These are phyloP conservation scores for Omphalotus guepiniiformis DNA, from an alignment of 768 basidiomycete species.

Conservation along the genomic window DNA sequence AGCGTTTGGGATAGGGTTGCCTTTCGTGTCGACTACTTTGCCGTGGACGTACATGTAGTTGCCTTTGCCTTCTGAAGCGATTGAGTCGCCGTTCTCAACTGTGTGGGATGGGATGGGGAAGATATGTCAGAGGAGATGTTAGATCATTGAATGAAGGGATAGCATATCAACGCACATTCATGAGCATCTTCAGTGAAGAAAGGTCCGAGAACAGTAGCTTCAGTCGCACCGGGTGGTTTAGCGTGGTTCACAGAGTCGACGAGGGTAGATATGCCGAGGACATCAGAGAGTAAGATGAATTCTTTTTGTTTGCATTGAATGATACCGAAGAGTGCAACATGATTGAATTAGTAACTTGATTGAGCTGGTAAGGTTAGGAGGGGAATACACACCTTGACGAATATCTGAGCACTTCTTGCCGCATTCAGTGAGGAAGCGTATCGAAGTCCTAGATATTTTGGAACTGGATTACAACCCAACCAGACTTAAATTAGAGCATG, in stretches of 20 bases:
- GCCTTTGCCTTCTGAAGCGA: constrained; percentile 86
- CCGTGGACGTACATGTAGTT: constrained; percentile 82
- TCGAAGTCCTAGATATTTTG: constrained; percentile 38
- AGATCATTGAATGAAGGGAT: neutral
- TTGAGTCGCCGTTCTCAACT: constrained; percentile 70
- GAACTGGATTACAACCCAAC: constrained; percentile 8
- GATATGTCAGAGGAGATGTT: neutral
- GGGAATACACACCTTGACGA: constrained; percentile 42
- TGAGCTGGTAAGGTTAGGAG: neutral
- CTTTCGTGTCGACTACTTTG: constrained; percentile 55
- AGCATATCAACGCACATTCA: constrained; percentile 50
- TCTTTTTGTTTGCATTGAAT: too few species aligned
- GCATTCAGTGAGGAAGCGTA: constrained; percentile 71
- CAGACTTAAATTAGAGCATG: neutral
- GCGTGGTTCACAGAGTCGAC: constrained; percentile 75
- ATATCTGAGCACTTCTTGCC: constrained; percentile 72
- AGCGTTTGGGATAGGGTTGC: constrained; percentile 61
- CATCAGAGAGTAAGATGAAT: constrained; percentile 83
- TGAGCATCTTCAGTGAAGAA: constrained; percentile 79
- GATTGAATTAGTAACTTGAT: neutral
- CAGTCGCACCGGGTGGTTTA: constrained; percentile 57
- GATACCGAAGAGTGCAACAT: too few species aligned
- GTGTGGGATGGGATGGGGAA: neutral
- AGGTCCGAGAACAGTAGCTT: constrained; percentile 76
- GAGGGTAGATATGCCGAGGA: constrained; percentile 72